Base-by-base conservation (phyloP, 345 rosid species). In the Aquilaria yunnanensis region DNA sequence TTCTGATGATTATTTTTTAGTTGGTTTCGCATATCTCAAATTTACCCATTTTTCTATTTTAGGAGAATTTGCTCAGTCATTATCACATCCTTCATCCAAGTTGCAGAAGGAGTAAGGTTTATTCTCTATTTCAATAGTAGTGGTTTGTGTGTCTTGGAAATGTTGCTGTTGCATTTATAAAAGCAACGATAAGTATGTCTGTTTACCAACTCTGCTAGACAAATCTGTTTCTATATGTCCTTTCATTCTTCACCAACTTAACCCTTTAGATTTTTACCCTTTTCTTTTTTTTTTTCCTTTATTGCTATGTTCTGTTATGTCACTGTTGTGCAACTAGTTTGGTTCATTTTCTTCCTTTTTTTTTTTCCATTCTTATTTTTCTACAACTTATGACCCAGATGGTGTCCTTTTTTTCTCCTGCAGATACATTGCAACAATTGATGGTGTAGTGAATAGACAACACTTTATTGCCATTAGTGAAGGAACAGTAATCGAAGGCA, bases 51-150 rank as follows among this genome's bases (percentile, higher is more conserved):
- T 57, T 9, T 74, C 59, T 9, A 1, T 75, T 72, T 7, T 80
- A 90, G 97, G 97, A 62, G 95, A 90, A 67, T 94, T 94, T 77
- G 89, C 97, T 29, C 96, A 90, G 75, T 62, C 76, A 48, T 76
- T 94, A 59, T 77, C 97, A 60, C 99, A 90, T 76, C 99, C 99
- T 74, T 94, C 97, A 30, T 82, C 88, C 46, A 83, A 83, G 61
- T 81, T 94, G 55, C 76, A 78, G 0, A 94, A 94, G 75, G 96
- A 94, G 99, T 90, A 75, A 80, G 92, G 60, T 50, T 53, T 13
- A 37, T 9, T 9, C 43, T 5, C 8, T 9, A 37, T 37, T 1
- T 37, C 43, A 4, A 37, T 37, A 4, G 43, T 37, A 1, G 5
- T 5, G 8, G 43, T 9, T 37, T 37, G 5, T 37, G 43, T 37